These are phyloP conservation scores for Yarrowia sp. DNA, from an alignment of 805 yeast genomes.

Conservation along the genomic window DNA sequence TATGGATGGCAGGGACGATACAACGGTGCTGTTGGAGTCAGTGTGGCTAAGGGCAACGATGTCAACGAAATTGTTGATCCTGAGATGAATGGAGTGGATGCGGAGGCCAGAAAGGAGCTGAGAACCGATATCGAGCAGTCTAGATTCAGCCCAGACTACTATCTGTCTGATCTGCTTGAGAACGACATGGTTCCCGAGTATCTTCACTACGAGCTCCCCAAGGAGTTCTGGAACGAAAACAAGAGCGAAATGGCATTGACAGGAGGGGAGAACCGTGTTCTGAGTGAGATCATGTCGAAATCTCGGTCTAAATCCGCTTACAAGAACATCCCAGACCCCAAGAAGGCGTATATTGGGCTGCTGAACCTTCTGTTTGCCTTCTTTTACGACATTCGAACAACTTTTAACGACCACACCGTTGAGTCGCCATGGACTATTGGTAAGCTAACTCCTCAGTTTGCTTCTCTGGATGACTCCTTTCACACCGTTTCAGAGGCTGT, in stretches of 20 bases:
- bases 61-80: constrained; percentile 85
- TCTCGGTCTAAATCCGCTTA: constrained; percentile 37
- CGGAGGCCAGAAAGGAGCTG: constrained; percentile 61
- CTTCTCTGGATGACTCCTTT: constrained; percentile 58
- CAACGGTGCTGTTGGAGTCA: constrained; percentile 57
- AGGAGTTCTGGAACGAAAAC: not conserved
- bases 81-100: constrained; percentile 51
- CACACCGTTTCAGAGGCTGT: constrained; percentile 52
- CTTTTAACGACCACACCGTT: constrained; percentile 64
- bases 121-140: constrained; percentile 64
- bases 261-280: constrained; percentile 5
- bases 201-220: constrained; percentile 32
- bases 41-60: constrained; percentile 81
- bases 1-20: constrained; percentile 84
- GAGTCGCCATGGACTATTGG: constrained; percentile 97
- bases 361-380: constrained; percentile 69
- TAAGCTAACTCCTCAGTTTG: constrained; percentile 72
- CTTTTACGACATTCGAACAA: constrained; percentile 72
- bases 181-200: constrained; percentile 53
- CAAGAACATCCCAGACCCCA: constrained; percentile 40
- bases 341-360: constrained; percentile 60
- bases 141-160: constrained; percentile 85
- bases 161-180: constrained; percentile 73
- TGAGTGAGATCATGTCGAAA: constrained; percentile 6
- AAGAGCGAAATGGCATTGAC: constrained; percentile 12